Base-by-base conservation (phyloP, 2,329 filamentous ascomycete species). In the Madurella fahalii region DNA sequence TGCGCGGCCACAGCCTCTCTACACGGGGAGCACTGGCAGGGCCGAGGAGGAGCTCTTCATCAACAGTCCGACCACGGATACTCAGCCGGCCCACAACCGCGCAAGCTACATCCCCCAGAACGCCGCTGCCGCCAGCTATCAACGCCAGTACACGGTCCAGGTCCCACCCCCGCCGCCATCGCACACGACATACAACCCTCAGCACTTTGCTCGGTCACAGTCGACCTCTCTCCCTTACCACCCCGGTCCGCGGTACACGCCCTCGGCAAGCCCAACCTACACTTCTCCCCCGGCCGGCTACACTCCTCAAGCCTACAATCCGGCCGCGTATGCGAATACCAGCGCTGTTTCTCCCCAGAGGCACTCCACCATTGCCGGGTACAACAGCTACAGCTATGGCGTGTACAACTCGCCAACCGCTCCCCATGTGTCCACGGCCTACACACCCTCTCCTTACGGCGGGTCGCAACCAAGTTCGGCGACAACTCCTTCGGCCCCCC, bases 141-240 rank as follows among this genome's bases (percentile, higher is more conserved):
- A 80, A 58, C 75, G 80, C 58, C 74, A 77, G 58, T 78, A 78
- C 63, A 73, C 78, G 59, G 69, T 73, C 55, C 69, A 74, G 54
- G 64, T 74, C 57, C 71, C 78, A 20, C 61, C 62, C 18, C 56
- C 61, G 12, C 74, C 77, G 8, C 71, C 76, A 15, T 72, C 74
- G 25, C 73, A 75, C 47, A 64, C 76, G 18, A 69, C 80, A 42
- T 93, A 92, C 71, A 93, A 92, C 65, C 88, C 89, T 1, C 81
- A 87, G 67, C 75, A 78, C 39, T 93, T 83, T 67, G 74, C 72
- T 52, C 75, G 79, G 52, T 75, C 79, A 34, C 79, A 80, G 56
- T 81, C 80, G 20, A 75, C 75, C n/a, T 71, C 72, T 41, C 62
- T 80, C 30, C 77, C 79, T 11, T 78, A 79, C 59, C 77, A 75